phyloP scores from a whole-genome alignment of 208 protist species.

The Phytomonas sp. region DNA sequence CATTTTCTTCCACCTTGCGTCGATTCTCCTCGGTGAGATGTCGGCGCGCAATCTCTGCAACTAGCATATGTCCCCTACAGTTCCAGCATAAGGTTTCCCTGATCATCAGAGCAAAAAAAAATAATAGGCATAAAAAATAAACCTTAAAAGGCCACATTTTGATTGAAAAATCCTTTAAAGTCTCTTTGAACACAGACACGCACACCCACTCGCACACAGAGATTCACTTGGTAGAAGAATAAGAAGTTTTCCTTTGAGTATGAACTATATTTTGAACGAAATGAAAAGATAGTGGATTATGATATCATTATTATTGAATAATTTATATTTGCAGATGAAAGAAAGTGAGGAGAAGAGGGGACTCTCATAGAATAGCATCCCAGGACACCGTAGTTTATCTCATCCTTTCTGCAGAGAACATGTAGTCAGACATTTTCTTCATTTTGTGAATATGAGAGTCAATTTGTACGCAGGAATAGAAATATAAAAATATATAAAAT shows the following conservation, averaged over 20 bases:
- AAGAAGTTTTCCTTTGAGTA: neutral
- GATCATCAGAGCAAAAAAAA: constrained; percentile 7
- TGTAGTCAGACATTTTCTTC: neutral
- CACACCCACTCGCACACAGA: neutral
- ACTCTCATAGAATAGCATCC: neutral
- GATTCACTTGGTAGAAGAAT: neutral
- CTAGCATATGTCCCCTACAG: constrained; percentile 78
- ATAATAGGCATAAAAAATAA: neutral
- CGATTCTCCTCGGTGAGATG: constrained; percentile 28
- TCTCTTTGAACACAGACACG: neutral
- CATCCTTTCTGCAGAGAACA: neutral
- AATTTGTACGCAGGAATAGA: neutral
- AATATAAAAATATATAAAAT: neutral
- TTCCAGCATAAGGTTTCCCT: constrained; percentile 43
- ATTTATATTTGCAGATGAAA: neutral
- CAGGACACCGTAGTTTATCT: neutral
- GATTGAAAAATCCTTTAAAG: neutral
- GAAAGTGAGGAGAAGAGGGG: neutral
- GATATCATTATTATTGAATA: neutral
- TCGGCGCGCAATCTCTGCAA: constrained; percentile 68
- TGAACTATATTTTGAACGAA: neutral
- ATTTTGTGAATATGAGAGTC: neutral
- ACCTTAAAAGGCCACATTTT: neutral
- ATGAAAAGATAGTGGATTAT: neutral
- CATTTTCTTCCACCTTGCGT: constrained; percentile 23